Evolutionary conservation across 345 rosid genomes (phyloP), one percentile per base, ranked within the genome.

Genomic region (Conringia planisiliqua): DNA sequence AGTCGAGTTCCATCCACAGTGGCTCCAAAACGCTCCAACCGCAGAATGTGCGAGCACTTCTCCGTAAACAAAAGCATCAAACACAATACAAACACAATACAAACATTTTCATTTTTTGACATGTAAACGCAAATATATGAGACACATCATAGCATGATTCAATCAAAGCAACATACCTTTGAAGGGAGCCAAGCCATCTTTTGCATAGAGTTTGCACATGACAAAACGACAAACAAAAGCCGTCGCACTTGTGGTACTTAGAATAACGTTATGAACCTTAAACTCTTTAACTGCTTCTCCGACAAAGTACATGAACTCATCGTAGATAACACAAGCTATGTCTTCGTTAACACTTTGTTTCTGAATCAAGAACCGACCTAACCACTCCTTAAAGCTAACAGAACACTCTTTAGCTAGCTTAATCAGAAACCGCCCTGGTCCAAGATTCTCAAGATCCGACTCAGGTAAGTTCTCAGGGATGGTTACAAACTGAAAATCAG

Each of bases 321-420:
- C 74, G 30, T 84, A 83, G 11, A 89, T 75, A 13, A 86, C 54
- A 62, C 86, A 83, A 4, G 71, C 44, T 6, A 80, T 50, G 7
- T 35, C 63, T 57, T 57, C 42, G 4, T 57, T 32, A 3, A 7
- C 48, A 56, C 11, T 66, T 4, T 17, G 46, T 18, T 18, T 26
- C 0, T 47, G 52, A 10, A 17, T 7, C 54, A 42, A 26, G 0
- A 55, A 58, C 42, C 17, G 26, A 33, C 42, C 8, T 6, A 61
- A 20, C 16, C 46, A 39, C 3, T 61, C 47, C 13, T 61, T 40
- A 40, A 61, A 61, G 4, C 33, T 38, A 5, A 61, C 18, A 12
- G 4, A 3, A 61, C 48, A 61, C 30, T 38, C 66, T 38, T 7
- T 20, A 12, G 16, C 18, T 0, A 64, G 26, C 42, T 46, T 64